A percentile compares a stretch with the other conserved stretches of the same genome.
Evolutionary conservation across 2,329 filamentous ascomycete species (phyloP).

Genomic region (Verticillium klebahnii): DNA sequence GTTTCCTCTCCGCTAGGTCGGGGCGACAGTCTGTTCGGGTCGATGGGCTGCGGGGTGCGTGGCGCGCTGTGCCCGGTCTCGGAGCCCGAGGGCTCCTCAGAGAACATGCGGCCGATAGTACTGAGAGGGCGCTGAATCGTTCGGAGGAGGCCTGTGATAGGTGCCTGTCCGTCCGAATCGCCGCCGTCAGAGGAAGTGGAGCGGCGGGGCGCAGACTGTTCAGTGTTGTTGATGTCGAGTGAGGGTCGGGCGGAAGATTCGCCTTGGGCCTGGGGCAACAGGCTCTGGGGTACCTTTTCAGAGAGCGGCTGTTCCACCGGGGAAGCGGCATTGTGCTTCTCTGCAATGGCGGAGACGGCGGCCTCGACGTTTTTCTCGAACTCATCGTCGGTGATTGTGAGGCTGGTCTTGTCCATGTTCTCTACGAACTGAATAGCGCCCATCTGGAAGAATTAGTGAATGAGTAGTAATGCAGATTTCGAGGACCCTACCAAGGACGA

Average conservation of each 20-base stretch:
- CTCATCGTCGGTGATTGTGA: conserved; percentile 91
- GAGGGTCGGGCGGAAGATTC: conserved; percentile 40
- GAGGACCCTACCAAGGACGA: conserved; percentile 69
- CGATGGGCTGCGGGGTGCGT: conserved; percentile 31
- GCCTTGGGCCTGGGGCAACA: conserved; percentile 24
- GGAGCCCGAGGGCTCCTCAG: conserved; percentile 50
- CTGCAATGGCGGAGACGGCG: conserved; percentile 91
- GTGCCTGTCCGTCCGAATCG: conserved; percentile 66
- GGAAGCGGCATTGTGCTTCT: conserved; percentile 63
- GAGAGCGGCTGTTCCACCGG: conserved; percentile 37
- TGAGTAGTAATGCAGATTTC: not conserved
- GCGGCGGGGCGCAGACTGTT: conserved; percentile 39
- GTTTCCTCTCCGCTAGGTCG: conserved; percentile 22
- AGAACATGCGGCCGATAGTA: conserved; percentile 93
- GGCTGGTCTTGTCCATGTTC: conserved; percentile 85
- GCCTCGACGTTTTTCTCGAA: conserved; percentile 96
- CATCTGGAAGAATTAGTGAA: conserved; percentile 48
- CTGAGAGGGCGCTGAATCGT: conserved; percentile 88
- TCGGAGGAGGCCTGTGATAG: conserved; percentile 78
- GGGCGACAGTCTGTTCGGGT: conserved; percentile 24
- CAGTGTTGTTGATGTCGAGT: conserved; percentile 15
- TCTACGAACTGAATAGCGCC: conserved; percentile 96
- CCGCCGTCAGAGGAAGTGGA: conserved; percentile 52
- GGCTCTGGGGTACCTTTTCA: conserved; percentile 32
- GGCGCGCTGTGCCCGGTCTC: conserved; percentile 28